A percentile compares a stretch with the other conserved stretches of the same genome.
Evolutionary conservation across 768 basidiomycete genomes (phyloP).

Genomic region (Leccinum broughii): DNA sequence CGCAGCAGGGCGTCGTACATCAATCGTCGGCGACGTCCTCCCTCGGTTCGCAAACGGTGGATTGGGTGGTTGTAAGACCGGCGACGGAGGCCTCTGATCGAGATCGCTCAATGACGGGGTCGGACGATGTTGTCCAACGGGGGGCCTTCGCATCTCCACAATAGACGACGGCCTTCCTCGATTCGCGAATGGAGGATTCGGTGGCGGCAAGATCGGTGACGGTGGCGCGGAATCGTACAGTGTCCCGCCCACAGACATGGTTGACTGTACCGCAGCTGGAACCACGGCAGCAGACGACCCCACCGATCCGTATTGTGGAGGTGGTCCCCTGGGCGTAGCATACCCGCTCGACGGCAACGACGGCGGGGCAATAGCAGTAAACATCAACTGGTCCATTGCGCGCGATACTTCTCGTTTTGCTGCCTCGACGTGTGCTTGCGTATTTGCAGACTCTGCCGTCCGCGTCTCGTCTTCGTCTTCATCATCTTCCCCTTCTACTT

Average conservation of each 20-base stretch:
- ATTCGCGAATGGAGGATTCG: conserved; percentile 42
- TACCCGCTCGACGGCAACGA: conserved; percentile 14
- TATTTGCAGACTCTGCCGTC: conserved; percentile 41
- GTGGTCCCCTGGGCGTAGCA: conserved; percentile 18
- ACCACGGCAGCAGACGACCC: neutral
- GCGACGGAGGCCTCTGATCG: no score
- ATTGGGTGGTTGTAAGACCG: conserved; percentile 24
- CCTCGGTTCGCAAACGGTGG: conserved; percentile 41
- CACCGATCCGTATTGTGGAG: conserved; percentile 8
- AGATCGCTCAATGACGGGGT: no score
- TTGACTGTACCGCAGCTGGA: neutral
- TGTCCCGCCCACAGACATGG: conserved; percentile 7
- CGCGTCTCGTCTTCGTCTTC: conserved; percentile 36
- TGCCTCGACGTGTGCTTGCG: conserved; percentile 59
- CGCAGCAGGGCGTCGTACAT: conserved; percentile 4
- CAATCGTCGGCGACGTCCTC: conserved; percentile 10
- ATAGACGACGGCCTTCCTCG: conserved; percentile 21
- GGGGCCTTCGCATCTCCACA: conserved; percentile 10
- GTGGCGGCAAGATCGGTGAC: conserved; percentile 32
- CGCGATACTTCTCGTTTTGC: conserved; percentile 67
- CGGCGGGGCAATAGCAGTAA: conserved; percentile 30
- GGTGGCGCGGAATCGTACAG: conserved; percentile 26
- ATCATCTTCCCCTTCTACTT: conserved; percentile 9
- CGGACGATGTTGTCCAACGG: conserved; percentile 1
- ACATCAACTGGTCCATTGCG: conserved; percentile 60